Conservation (phyloP, 2,329 filamentous ascomycete species). For the Corniculantispora saksenae region DNA sequence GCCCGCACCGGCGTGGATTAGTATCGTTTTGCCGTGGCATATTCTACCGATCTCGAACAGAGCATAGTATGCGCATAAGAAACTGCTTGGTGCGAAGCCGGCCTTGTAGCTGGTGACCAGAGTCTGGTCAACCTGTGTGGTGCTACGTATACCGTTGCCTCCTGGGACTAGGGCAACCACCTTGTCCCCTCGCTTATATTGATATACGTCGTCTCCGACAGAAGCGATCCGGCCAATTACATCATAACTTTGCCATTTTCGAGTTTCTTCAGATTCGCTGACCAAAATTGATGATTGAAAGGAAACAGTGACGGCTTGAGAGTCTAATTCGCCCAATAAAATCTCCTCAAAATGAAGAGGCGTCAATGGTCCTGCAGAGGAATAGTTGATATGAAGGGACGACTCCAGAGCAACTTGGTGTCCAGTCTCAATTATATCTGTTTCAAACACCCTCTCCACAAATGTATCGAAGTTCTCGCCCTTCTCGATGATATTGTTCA, state of each 20-base stretch:
- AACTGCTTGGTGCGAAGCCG: slow-evolving; percentile 38
- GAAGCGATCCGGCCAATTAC: slow-evolving; percentile 39
- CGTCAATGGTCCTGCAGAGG: background rate
- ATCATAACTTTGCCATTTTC: slow-evolving; percentile 32
- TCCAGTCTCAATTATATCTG: background rate
- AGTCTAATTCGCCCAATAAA: slow-evolving; percentile 23
- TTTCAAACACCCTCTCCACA: slow-evolving; percentile 26
- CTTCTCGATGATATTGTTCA: slow-evolving; percentile 50
- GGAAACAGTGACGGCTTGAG: slow-evolving; percentile 42
- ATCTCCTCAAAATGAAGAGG: background rate
- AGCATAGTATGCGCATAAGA: slow-evolving; percentile 45
- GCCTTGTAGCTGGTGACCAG: slow-evolving; percentile 37
- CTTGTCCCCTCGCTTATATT: slow-evolving; percentile 38
- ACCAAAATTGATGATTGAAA: slow-evolving; percentile 39
- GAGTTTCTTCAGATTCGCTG: slow-evolving; percentile 8
- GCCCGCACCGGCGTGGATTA: slow-evolving; percentile 48
- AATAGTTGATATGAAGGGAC: background rate
- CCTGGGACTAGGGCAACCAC: slow-evolving; percentile 42
- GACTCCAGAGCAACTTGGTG: background rate
- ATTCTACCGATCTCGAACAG: slow-evolving; percentile 37
- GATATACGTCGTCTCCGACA: slow-evolving; percentile 34
- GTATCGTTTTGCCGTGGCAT: slow-evolving; percentile 32
- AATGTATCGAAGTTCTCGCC: slow-evolving; percentile 18
- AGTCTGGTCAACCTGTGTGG: slow-evolving; percentile 33
- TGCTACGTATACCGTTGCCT: slow-evolving; percentile 37